Conservation (phyloP, 495 filamentous ascomycete species). For the Darksidea phi region DNA sequence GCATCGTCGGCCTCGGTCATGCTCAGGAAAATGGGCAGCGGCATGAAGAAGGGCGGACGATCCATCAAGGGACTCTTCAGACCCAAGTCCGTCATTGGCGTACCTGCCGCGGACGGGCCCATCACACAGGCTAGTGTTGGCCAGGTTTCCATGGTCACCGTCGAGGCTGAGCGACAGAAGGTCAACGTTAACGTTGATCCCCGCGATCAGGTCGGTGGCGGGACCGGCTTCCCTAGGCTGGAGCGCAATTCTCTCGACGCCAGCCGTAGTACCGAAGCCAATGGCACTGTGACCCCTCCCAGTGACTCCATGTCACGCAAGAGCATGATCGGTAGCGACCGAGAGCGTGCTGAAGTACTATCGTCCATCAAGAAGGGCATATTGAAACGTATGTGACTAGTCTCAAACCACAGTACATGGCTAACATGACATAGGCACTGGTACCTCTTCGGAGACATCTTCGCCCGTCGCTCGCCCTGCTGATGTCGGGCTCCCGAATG, state of each 20-base stretch:
- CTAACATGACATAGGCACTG: slow-evolving; percentile 48
- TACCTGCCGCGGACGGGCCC: slow-evolving; percentile 63
- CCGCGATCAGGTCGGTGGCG: slow-evolving; percentile 66
- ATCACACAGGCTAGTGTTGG: slow-evolving; percentile 68
- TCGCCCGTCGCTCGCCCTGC: slow-evolving; percentile 62
- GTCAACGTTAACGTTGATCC: slow-evolving; percentile 76
- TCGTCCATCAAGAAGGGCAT: slow-evolving; percentile 92
- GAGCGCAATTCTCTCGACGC: slow-evolving; percentile 76
- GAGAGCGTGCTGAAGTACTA: slow-evolving; percentile 85
- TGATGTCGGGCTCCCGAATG: slow-evolving; percentile 64
- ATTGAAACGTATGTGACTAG: slow-evolving; percentile 73
- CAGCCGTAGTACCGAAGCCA: slow-evolving; percentile 43
- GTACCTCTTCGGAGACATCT: slow-evolving; percentile 62
- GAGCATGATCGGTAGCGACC: slow-evolving; percentile 88
- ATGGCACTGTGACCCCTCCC: slow-evolving; percentile 52
- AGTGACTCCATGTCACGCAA: slow-evolving; percentile 60
- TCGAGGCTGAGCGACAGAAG: slow-evolving; percentile 81
- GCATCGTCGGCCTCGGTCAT: slow-evolving; percentile 98
- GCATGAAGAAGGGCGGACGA: slow-evolving; percentile 87
- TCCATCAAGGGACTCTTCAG: slow-evolving; percentile 94
- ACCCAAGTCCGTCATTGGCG: slow-evolving; percentile 85
- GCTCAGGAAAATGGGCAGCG: slow-evolving; percentile 98
- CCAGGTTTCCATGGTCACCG: slow-evolving; percentile 89
- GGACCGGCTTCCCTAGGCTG: slow-evolving; percentile 84
- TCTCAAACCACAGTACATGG: not conserved